Percentiles rank a stretch among this genome's conserved stretches.
These are phyloP conservation scores for Amauroascus niger DNA, from an alignment of 2,329 filamentous ascomycete genomes.

Conservation along the genomic window DNA sequence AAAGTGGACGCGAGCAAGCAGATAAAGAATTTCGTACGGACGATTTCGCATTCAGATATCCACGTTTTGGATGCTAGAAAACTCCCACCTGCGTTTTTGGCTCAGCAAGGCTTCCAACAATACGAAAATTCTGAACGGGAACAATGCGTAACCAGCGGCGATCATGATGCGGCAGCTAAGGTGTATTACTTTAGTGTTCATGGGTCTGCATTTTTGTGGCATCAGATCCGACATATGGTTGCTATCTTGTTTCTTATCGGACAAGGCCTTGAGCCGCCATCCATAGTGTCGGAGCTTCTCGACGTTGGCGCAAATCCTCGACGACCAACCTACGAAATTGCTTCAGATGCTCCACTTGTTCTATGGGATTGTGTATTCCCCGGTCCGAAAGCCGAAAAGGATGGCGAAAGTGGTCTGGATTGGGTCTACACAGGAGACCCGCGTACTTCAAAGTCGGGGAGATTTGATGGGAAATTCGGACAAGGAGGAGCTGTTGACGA, in stretches of 20 bases:
- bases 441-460: slow-evolving; percentile 28
- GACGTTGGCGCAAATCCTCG: slow-evolving; percentile 61
- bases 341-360: slow-evolving; percentile 77
- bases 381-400: slow-evolving; percentile 40
- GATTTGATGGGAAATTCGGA: slow-evolving; percentile 53
- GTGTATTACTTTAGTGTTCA: slow-evolving; percentile 83
- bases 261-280: slow-evolving; percentile 71
- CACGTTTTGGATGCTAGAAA: slow-evolving; percentile 52
- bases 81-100: slow-evolving; percentile 50
- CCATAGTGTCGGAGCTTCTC: slow-evolving; percentile 62
- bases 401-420: slow-evolving; percentile 55
- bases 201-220: slow-evolving; percentile 92
- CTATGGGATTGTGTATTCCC: slow-evolving; percentile 95
- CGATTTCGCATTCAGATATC: slow-evolving; percentile 72
- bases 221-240: slow-evolving; percentile 95
- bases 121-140: slow-evolving; percentile 15
- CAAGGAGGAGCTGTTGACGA: slow-evolving; percentile 58
- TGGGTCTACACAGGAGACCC: slow-evolving; percentile 76
- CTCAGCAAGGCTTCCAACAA: slow-evolving; percentile 37
- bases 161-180: slow-evolving; percentile 35
- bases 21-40: slow-evolving; percentile 69
- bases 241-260: slow-evolving; percentile 83
- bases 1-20: slow-evolving; percentile 87
- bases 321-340: slow-evolving; percentile 84
- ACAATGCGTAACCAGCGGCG: background rate